Base-by-base conservation (phyloP, 495 filamentous ascomycete genomes). In the Chaetomium tenue region DNA sequence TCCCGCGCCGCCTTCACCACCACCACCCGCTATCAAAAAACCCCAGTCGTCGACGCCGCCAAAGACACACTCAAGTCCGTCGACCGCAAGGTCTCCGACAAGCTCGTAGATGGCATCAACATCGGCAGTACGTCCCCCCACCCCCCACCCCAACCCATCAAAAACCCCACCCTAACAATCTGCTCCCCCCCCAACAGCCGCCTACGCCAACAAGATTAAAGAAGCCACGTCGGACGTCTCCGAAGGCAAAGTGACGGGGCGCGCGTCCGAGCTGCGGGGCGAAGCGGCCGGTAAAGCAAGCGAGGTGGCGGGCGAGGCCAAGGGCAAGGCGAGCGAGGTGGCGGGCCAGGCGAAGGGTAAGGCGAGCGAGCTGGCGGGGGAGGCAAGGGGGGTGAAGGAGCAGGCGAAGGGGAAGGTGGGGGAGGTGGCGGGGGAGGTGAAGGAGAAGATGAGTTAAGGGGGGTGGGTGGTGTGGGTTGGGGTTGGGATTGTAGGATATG, bases 91-190 rank as follows among this genome's bases (percentile, higher is more conserved):
- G 80, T 85, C 23, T 75, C 76, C 20, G 80, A 84, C 65, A 85
- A 84, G 77, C 58, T 84, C 2, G 82, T 85, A 39, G 82, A 83
- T 58, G 82, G 82, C 16, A 85, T 85, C 70, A 77, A 84, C 63
- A 72, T 76, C 61, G 76, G 78, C 47, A 63, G 83, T 85, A 28
- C 4, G 9, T 44, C 26, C 50, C 37, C 12, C 50, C 33, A 33
- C 54, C 40, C 46, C 5, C 63, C 37, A 23, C 42, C 48, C 5
- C 9, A 5, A 7, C 58, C 33, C 16, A 53, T n/a, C 4, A 20
- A 12, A 54, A 72, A 70, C 63, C 20, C 6, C 22, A 12, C 3
- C 0, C 1, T 25, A 20, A 11, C 3, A 11, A n/a, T n/a, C n/a
- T n/a, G n/a, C n/a, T n/a, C n/a, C 57, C 54, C 30, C 11, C 33